Conservation (phyloP, 805 yeast species). For the Maudiozyma pseudohumilis region DNA sequence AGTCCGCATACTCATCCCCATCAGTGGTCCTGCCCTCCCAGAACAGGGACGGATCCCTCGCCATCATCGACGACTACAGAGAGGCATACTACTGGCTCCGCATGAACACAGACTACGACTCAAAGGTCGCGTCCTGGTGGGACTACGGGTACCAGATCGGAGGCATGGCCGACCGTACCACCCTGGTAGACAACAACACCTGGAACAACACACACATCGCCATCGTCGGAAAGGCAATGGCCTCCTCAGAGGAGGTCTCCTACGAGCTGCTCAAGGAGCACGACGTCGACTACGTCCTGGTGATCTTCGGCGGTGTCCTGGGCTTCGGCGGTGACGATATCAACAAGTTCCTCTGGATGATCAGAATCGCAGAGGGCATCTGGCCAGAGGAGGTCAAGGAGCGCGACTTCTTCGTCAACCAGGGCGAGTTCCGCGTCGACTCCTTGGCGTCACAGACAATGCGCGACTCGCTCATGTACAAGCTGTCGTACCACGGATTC, state of each 20-base stretch:
- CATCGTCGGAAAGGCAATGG: slow-evolving; percentile 97
- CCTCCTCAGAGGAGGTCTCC: slow-evolving; percentile 76
- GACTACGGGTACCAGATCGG: slow-evolving; percentile 99
- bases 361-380: slow-evolving; percentile 94
- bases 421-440: slow-evolving; percentile 87
- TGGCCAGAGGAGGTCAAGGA: slow-evolving; percentile 99
- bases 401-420: slow-evolving; percentile 67
- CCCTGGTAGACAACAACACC: slow-evolving; percentile 95
- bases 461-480: slow-evolving; percentile 87
- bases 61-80: slow-evolving; percentile 89
- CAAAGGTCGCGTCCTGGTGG: slow-evolving; percentile 99
- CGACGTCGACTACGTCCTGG: slow-evolving; percentile 89
- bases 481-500: slow-evolving; percentile 84
- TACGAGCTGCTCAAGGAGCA: slow-evolving; percentile 81
- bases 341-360: slow-evolving; percentile 98
- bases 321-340: slow-evolving; percentile 96
- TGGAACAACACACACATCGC: slow-evolving; percentile 99
- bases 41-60: slow-evolving; percentile 74
- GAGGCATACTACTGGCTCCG: slow-evolving; percentile 99
- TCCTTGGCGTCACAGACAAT: slow-evolving; percentile 71
- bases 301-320: slow-evolving; percentile 86
- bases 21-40: slow-evolving; percentile 84
- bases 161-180: slow-evolving; percentile 99
- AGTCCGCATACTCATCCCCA: slow-evolving; percentile 92
- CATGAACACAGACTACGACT: slow-evolving; percentile 94